phyloP scores from a whole-genome alignment of 148 eudicot genomes.

The Oxyria digyna region DNA sequence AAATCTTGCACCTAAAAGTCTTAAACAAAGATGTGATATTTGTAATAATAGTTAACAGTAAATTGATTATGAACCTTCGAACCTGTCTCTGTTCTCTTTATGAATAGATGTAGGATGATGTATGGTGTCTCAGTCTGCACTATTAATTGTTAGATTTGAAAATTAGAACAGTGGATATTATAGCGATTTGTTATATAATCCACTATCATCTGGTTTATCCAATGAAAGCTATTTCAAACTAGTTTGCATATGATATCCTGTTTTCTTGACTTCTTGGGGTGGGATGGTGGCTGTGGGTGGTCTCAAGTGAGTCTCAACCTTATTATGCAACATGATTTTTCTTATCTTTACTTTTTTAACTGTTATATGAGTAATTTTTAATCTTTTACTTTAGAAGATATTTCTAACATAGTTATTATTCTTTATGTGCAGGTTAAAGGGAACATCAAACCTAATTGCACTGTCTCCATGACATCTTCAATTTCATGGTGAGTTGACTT shows the following conservation, averaged over 20 bases:
- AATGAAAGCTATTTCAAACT: background rate
- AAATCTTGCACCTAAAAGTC: background rate
- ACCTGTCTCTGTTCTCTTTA: background rate
- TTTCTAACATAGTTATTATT: background rate
- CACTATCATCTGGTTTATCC: background rate
- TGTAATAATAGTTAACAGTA: background rate
- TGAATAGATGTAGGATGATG: background rate
- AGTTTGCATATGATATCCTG: background rate
- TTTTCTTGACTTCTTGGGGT: background rate
- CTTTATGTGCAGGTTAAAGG: conserved; percentile 35
- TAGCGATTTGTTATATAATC: background rate
- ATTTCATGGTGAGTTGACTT: conserved; percentile 36
- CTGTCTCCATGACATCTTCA: conserved; percentile 43
- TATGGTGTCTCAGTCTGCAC: background rate
- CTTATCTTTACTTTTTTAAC: background rate
- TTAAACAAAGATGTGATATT: background rate
- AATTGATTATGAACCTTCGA: background rate
- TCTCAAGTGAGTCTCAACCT: background rate
- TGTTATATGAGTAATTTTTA: background rate
- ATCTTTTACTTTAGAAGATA: background rate
- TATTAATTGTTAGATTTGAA: background rate
- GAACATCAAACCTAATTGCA: conserved; percentile 13
- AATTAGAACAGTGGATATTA: background rate
- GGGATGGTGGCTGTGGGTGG: background rate
- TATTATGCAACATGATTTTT: background rate